Evolutionary conservation across 2,329 filamentous ascomycete species (phyloP), one percentile per base, ranked within the genome.

Genomic region (Penicillium oxalicum): DNA sequence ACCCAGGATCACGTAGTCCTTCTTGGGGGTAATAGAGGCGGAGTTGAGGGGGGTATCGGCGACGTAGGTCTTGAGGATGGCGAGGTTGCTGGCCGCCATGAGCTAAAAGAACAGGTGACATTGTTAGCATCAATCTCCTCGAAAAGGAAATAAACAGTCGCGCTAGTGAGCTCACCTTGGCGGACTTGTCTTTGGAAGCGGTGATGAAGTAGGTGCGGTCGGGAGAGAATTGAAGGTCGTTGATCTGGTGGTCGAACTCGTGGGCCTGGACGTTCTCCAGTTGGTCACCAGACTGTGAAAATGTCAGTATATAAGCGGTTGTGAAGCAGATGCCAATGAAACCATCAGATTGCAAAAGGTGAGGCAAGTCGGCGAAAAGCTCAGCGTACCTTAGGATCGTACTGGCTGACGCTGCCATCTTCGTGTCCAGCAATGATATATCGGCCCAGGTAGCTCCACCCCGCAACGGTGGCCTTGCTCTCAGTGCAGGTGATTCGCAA

Each of bases 181-280:
- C 87, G 40, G 87, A 86, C 81, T 98, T 98, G 80, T 98, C 93
- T 78, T 96, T 97, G 67, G 87, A 93, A 50, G 93, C 86, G 50
- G 93, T 98, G 77, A 98, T 93, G 77, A 97, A 97, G 77, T 96
- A 96, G 64, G 91, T 95, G 62, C 91, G 83, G 77, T 98, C 93
- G 46, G 83, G 72, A 47, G 89, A 86, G 87, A 93, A 97, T 75
- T 98, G 93, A 53, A 98, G 81, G 71, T 98, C 93, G 63, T 88
- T 93, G 64, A 98, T 88, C 70, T 80, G 78, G 65, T 79, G 76
- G 75, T 88, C 86, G 64, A 86, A 84, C 73, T 95, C 91, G 76
- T 98, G 93, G 52, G 85, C 84, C 68, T 87, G 84, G 65, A 86
- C 79, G 72, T 88, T 90, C 74, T 86, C 82, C 60, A 94, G 72